These are phyloP conservation scores for Cubamyces lactineus DNA, from an alignment of 768 basidiomycete species.

Conservation along the genomic window DNA sequence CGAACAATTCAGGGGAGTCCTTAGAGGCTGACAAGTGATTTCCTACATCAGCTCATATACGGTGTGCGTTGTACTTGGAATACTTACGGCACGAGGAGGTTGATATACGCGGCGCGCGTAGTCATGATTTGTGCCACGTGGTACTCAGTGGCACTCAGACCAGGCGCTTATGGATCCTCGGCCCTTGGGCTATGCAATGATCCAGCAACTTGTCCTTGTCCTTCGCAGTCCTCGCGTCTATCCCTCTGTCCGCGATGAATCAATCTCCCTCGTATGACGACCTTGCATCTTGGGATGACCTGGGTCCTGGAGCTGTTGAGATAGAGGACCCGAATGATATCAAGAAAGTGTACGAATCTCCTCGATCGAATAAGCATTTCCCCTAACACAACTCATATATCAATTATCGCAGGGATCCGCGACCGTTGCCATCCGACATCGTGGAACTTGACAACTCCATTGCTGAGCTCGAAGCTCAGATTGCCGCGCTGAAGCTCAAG, in stretches of 20 bases:
- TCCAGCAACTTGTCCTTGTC: too few relatives aligned
- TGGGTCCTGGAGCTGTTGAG: neutral
- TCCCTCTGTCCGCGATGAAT: neutral
- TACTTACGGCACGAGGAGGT: too few relatives aligned
- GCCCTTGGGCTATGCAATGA: too few relatives aligned
- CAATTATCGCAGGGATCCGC: slow-evolving; percentile 30
- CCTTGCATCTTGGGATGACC: slow-evolving; percentile 21
- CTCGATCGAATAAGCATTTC: neutral
- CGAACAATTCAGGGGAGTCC: too few relatives aligned
- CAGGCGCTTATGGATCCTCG: too few relatives aligned
- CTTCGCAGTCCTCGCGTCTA: too few relatives aligned
- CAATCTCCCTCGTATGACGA: slow-evolving; percentile 31
- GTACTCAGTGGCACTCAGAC: too few relatives aligned
- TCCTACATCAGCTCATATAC: too few relatives aligned
- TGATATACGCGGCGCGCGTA: too few relatives aligned
- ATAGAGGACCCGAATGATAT: slow-evolving; percentile 12
- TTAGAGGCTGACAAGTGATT: too few relatives aligned
- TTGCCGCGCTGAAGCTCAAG: slow-evolving; percentile 28
- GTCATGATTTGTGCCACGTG: too few relatives aligned
- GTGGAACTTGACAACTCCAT: slow-evolving; percentile 32
- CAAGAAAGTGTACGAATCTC: slow-evolving; percentile 6
- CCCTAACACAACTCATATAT: neutral
- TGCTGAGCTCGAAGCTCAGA: slow-evolving; percentile 29
- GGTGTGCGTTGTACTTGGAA: too few relatives aligned
- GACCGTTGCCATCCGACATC: slow-evolving; percentile 29